Base-by-base conservation (phyloP, 352 stramenopile genomes). In the Globisporangium apiculatum region DNA sequence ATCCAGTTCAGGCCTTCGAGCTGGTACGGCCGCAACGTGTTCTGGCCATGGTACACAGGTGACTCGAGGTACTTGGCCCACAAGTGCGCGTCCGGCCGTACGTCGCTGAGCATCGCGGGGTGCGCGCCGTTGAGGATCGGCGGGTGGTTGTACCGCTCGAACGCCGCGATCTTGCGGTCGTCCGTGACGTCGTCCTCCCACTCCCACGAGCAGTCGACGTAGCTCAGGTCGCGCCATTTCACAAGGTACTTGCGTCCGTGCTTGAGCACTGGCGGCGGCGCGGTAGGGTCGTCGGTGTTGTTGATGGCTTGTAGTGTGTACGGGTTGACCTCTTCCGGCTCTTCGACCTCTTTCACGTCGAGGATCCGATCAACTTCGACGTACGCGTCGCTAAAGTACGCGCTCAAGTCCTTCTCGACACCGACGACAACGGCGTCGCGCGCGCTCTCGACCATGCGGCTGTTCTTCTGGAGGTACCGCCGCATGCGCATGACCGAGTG, bases 1-100 rank as follows among this genome's bases (percentile, higher is more conserved):
- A 99, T 73, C 97, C 97, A 99, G 45, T 97, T 96, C 31, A 99
- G 83, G 37, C 97, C 97, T 89, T 99, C 97, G 15, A 98, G 83
- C 76, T 99, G 97, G 67, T 99, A 99, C 35, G 96, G 95, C 18
- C 97, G 81, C 35, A 99, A 73, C 4, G 86, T 86, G 49, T 97
- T 97, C 54, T 97, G 96, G 71, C 98, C 95, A 63, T 97, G 94
- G 75, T 97, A 99, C 0, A 74, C 66, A 7, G 84, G 88, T 24
- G 87, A 96, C 58, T 89, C 76, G 52, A 80, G 77, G 49, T 97
- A 96, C 61, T 96, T 95, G n/a, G 84, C 84, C 83, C 83, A 95
- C 6, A 82, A 78, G 11, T 47, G 75, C 9, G 85, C 74, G n/a
- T 95, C 81, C 0, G 85, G 85, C 7, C 85, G 81, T 57, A 90